Base-by-base conservation (phyloP, 108 stramenopile species). In the Nitzschia inconspicua region DNA sequence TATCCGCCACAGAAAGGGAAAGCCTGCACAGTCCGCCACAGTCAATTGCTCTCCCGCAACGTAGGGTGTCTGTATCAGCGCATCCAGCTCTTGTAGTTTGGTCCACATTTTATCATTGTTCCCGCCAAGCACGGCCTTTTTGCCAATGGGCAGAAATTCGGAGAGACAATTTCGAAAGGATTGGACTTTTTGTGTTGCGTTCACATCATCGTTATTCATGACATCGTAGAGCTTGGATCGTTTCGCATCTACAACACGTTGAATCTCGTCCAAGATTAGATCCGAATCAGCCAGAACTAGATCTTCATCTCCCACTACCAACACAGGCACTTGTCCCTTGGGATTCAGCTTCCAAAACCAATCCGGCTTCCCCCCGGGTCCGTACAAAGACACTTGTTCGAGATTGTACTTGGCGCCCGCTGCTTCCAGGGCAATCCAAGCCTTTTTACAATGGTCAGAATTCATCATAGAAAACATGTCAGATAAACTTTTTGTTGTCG, bases 271-370 rank as follows among this genome's bases (percentile, higher is more conserved):
- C 46, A 91, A 59, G 24, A 88, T 86, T 36, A 75, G 47, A 68
- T 91, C 90, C 47, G 86, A 88, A 68, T 91, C 90, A 2, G 80
- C 58, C 27, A 72, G 64, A 6, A 89, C 79, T 11, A 25, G 11
- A 20, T 46, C 44, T 28, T 19, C 50, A 65, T 55, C 46, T 56
- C 41, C 53, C 32, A 54, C 66, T 10, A 70, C 77, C 32, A 90
- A 70, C 26, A 91, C 70, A 0, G 89, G 89, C 16, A 91, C 89
- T n/a, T 78, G 80, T 11, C 86, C 89, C 20, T 51, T 35, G 2
- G 82, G 82, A 59, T 91, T 91, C 47, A 91, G 68, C 29, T 85
- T 53, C 84, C 70, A 72, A 73, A 91, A 91, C 89, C 89, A 91
- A 55, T 78, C 78, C 8, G 89, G 89, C 44, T 91, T 91, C 7